Base-by-base conservation (phyloP, 2,329 filamentous ascomycete species). In the Alternaria dauci region DNA sequence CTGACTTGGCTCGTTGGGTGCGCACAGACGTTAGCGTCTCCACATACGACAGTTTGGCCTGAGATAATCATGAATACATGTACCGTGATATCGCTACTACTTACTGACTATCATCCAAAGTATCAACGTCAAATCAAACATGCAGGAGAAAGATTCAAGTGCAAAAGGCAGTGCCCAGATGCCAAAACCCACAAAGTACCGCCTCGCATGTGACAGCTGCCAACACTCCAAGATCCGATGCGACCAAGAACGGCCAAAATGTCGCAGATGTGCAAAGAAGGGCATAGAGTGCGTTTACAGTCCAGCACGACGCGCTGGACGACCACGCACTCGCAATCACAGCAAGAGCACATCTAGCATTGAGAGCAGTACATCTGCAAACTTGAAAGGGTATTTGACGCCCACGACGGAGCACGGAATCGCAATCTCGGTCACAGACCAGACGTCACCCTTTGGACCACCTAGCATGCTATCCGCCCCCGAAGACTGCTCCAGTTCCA, bases 221-320 rank as follows among this genome's bases (percentile, higher is more conserved):
- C 55, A 58, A 25, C 55, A 58, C 32, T 58, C 55, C 41, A 58
- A 58, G 41, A 58, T 58, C 14, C 55, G 55, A 54, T 58, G 55
- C 39, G 32, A 58, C 26, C 55, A 58, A 34, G 50, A 58, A 32
- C 48, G 48, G 6, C 55, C 55, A 9, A 58, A 58, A 58, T 58
- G 48, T 47, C 55, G 55, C 55, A 58, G 55, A 54, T 58, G 55
- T 32, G 55, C 55, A n/a, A 58, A 58, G 50, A 58, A 58, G 25
- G 55, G 55, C 18, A 58, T 47, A 25, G 48, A 58, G 8, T 58
- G 55, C 38, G 55, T 58, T 18, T 58, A 58, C 42, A 58, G 55
- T 32, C 55, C 55, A 30, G 55, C 55, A 16, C 51, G 50, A n/a
- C 55, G 55, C 32, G 55, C 48, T 6, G 55, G 55, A 32, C 55